Percentiles rank a stretch among this genome's conserved stretches.
Conservation (phyloP, 2,329 filamentous ascomycete species). For the Colletotrichum eremochloae region DNA sequence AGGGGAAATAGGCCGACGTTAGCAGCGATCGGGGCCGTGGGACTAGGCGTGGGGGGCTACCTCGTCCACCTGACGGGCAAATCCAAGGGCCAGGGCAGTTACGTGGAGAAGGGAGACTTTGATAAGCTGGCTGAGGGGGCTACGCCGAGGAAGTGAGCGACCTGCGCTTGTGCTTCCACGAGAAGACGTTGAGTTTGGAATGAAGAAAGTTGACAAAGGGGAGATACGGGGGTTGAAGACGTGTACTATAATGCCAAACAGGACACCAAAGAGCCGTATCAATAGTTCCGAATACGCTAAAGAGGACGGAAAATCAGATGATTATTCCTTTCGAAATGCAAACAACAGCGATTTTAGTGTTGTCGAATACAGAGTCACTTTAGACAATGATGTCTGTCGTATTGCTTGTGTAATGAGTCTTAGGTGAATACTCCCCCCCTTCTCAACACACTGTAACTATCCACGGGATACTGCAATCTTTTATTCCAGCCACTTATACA, state of each 20-base stretch:
- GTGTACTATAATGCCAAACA: neutral
- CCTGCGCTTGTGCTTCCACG: neutral
- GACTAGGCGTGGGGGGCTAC: slow-evolving; percentile 22
- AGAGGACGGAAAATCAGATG: no score
- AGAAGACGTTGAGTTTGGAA: neutral
- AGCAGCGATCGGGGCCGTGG: slow-evolving; percentile 35
- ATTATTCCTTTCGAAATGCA: no score
- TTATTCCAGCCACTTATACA: no score
- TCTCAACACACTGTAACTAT: no score
- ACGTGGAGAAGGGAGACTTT: neutral
- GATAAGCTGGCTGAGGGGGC: slow-evolving; percentile 19
- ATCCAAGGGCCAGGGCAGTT: slow-evolving; percentile 10
- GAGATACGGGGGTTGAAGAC: neutral
- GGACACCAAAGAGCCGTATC: neutral
- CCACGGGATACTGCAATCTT: no score
- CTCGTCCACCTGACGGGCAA: slow-evolving; percentile 38
- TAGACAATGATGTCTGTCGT: no score
- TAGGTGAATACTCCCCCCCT: no score
- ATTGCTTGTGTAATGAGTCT: no score
- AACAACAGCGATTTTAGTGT: neutral
- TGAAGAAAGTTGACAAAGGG: no score
- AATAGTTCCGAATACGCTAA: no score
- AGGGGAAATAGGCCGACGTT: slow-evolving; percentile 15
- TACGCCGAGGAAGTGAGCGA: slow-evolving; percentile 1
- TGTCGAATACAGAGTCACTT: no score